These are phyloP conservation scores for Scleroderma citrinum DNA, from an alignment of 768 basidiomycete species.

Conservation along the genomic window DNA sequence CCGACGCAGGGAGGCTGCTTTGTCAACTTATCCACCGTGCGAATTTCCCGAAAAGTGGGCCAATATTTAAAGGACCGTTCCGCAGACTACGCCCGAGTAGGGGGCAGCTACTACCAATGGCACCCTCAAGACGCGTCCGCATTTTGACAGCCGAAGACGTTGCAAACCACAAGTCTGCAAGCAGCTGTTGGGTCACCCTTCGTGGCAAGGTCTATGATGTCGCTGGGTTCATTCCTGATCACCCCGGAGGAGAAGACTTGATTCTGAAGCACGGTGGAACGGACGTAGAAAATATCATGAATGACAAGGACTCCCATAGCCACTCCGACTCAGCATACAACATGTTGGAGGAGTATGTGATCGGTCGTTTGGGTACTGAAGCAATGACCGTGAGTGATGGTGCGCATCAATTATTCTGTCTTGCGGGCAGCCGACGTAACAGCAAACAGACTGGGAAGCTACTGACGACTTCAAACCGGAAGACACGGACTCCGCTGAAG, in stretches of 20 bases:
- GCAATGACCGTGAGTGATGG: slow-evolving; percentile 76
- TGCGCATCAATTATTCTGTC: slow-evolving; percentile 29
- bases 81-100: too few relatives aligned
- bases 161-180: slow-evolving; percentile 47
- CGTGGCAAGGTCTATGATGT: slow-evolving; percentile 88
- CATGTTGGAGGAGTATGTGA: slow-evolving; percentile 81
- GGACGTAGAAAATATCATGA: slow-evolving; percentile 80
- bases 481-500: slow-evolving; percentile 72
- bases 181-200: slow-evolving; percentile 80
- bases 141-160: slow-evolving; percentile 78
- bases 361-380: slow-evolving; percentile 76
- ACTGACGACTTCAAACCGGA: slow-evolving; percentile 89
- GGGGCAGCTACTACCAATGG: slow-evolving; percentile 49
- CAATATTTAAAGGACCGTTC: not conserved
- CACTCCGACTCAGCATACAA: slow-evolving; percentile 90
- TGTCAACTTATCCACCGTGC: not conserved
- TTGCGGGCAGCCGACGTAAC: not conserved
- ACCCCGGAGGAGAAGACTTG: slow-evolving; percentile 93
- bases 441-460: slow-evolving; percentile 73
- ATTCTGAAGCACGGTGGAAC: slow-evolving; percentile 78
- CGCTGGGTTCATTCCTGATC: slow-evolving; percentile 75
- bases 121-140: slow-evolving; percentile 52
- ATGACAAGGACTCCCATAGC: slow-evolving; percentile 71
- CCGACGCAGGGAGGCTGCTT: too few relatives aligned
- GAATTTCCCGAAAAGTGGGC: slow-evolving; percentile 12